phyloP scores from a whole-genome alignment of 1,284 basidiomycete species.

The Neolentinus lepideus region DNA sequence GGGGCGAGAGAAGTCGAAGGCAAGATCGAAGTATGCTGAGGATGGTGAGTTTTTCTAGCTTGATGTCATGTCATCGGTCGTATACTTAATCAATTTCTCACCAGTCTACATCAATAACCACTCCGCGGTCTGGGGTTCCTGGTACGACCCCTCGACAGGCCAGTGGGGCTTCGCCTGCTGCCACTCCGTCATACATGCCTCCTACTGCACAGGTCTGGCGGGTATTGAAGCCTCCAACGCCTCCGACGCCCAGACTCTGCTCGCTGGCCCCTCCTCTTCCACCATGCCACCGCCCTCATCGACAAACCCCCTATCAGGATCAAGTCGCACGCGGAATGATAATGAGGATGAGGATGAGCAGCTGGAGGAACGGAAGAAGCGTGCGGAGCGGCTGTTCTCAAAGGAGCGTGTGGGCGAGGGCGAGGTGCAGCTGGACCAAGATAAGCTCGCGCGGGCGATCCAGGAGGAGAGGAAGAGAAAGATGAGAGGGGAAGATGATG shows the following conservation, averaged over 20 bases:
- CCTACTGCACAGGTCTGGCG: constrained; percentile 89
- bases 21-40: constrained; percentile 89
- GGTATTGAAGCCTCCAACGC: constrained; percentile 77
- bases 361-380: constrained; percentile 31
- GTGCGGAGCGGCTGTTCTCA: constrained; percentile 53
- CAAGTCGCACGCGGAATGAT: constrained; percentile 15
- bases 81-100: constrained; percentile 6
- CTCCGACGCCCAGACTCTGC: constrained; percentile 63
- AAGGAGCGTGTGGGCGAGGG: constrained; percentile 73
- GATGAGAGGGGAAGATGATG: constrained; percentile 44
- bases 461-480: constrained; percentile 80
- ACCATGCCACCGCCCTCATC: constrained; percentile 1
- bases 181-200: constrained; percentile 79
- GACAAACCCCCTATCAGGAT: neutral
- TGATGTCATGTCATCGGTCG: constrained; percentile 2
- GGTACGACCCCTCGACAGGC: constrained; percentile 68
- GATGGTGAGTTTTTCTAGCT: constrained; percentile 59
- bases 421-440: constrained; percentile 65
- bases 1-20: constrained; percentile 84
- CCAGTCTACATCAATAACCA: constrained; percentile 92
- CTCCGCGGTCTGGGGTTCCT: constrained; percentile 93
- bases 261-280: constrained; percentile 26
- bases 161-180: constrained; percentile 96
- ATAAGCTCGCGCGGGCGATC: constrained; percentile 61
- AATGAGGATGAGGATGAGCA: constrained; percentile 16